Evolutionary conservation across 331 rosid species (phyloP), one percentile per base, ranked within the genome.

Genomic region (Phaseolus coccineus): DNA sequence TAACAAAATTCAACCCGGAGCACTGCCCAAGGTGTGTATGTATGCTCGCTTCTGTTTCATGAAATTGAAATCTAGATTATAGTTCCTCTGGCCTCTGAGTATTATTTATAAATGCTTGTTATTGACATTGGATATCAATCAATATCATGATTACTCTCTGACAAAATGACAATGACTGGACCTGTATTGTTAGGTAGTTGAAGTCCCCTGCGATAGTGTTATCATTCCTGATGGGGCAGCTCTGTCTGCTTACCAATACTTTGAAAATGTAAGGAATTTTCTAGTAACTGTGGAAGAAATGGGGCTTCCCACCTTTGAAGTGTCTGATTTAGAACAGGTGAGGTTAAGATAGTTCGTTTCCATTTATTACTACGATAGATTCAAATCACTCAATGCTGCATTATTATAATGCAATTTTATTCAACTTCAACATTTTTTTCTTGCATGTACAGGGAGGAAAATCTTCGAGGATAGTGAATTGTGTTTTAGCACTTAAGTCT

Each of bases 251-350:
- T 96, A 71, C 83, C 99, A 90, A 65, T 87, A 88, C 92, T 96
- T 93, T 22, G 99, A 96, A 83, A 96, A 96, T 71, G 88, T 96
- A 35, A 90, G 98, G 81, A 96, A 96, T 71, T 96, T 93, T 81
- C 91, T 93, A 8, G 94, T 89, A 50, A 89, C 97, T 44, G 81
- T 87, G 83, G 87, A 85, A 76, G 97, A 88, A 84, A 51, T 93
- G 93, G 98, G 97, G 61, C 88, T 96, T 83, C 99, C 99, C 33
- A 89, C 88, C 71, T 96, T 93, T 74, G 94, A 91, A 77, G 93
- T 90, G 73, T 93, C 96, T 77, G 99, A 96, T 85, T 85, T 96
- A 83, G 97, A 93, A 80, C 87, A 90, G 93, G 99, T 91, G 31
- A 37, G 46, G 84, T 12, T 39, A 77, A 50, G 2, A 58, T 27